Evolutionary conservation across 306 rosid genomes (phyloP).

Genomic region (Vicia sativa): DNA sequence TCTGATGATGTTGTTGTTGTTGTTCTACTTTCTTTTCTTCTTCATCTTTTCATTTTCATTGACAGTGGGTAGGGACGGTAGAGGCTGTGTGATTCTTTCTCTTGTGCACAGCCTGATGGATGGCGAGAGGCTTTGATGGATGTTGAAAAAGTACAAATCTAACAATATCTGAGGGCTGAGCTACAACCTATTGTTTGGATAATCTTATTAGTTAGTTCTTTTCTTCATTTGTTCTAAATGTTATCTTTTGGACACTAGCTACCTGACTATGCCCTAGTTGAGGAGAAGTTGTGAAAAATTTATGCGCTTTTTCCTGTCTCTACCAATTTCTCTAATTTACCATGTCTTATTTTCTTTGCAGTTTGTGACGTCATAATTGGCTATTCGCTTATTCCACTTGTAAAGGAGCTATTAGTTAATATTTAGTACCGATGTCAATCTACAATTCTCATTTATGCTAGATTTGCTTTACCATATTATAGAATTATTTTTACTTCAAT

Average conservation of each 20-base stretch:
- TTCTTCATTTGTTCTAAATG: not conserved
- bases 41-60: no score
- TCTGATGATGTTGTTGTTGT: not conserved
- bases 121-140: no score
- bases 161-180: slow-evolving; percentile 41
- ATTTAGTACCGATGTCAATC: not conserved
- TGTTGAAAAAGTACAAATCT: not conserved
- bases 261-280: not conserved
- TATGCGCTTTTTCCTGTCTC: not conserved
- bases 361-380: not conserved
- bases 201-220: not conserved
- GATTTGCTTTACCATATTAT: not conserved
- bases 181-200: not conserved
- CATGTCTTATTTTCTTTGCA: not conserved
- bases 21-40: not conserved
- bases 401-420: not conserved
- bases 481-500: not conserved
- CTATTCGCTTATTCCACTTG: not conserved
- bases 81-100: not conserved
- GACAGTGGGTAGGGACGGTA: no score
- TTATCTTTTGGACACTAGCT: no score
- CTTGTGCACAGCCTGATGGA: no score
- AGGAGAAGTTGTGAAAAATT: not conserved
- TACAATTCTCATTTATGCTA: no score
- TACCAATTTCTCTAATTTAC: not conserved